Evolutionary conservation across 1,284 basidiomycete genomes (phyloP).

Genomic region (Heterobasidion occidentale): DNA sequence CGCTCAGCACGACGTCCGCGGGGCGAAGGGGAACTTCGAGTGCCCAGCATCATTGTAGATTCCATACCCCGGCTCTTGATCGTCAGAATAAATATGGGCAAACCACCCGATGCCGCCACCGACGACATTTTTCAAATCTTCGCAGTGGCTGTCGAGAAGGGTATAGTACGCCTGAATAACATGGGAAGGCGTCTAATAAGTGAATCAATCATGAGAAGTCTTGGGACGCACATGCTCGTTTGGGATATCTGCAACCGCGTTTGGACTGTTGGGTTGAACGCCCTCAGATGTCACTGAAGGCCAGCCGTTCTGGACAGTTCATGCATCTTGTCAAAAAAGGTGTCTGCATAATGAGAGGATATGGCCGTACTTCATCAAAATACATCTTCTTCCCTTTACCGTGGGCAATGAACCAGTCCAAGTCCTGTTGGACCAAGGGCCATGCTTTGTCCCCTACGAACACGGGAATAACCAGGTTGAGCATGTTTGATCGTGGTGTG

Average conservation of each 20-base stretch:
- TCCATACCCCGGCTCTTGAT: conserved; percentile 60
- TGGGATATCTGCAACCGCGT: conserved; percentile 45
- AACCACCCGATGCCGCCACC: conserved; percentile 74
- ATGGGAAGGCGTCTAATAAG: neutral
- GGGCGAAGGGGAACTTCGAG: conserved; percentile 47
- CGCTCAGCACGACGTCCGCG: conserved; percentile 24
- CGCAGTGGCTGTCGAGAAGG: conserved; percentile 60
- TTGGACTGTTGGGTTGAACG: conserved; percentile 48
- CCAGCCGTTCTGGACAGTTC: conserved; percentile 57
- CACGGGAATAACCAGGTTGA: neutral
- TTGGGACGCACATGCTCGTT: conserved; percentile 44
- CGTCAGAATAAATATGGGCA: conserved; percentile 66
- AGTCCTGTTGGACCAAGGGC: conserved; percentile 44
- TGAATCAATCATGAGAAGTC: neutral
- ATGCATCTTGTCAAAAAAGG: neutral
- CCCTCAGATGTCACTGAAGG: conserved; percentile 50
- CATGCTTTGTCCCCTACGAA: conserved; percentile 44
- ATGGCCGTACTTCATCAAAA: conserved; percentile 44
- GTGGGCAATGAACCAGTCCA: conserved; percentile 55
- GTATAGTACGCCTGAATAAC: conserved; percentile 44
- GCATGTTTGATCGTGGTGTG: neutral
- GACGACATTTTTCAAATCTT: conserved; percentile 46
- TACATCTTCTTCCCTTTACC: conserved; percentile 67
- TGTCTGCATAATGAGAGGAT: neutral
- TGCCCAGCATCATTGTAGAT: conserved; percentile 40